Percentiles rank a stretch among this genome's conserved stretches.
These are phyloP conservation scores for Aurifilum marmelostoma DNA, from an alignment of 2,329 filamentous ascomycete species.

Conservation along the genomic window DNA sequence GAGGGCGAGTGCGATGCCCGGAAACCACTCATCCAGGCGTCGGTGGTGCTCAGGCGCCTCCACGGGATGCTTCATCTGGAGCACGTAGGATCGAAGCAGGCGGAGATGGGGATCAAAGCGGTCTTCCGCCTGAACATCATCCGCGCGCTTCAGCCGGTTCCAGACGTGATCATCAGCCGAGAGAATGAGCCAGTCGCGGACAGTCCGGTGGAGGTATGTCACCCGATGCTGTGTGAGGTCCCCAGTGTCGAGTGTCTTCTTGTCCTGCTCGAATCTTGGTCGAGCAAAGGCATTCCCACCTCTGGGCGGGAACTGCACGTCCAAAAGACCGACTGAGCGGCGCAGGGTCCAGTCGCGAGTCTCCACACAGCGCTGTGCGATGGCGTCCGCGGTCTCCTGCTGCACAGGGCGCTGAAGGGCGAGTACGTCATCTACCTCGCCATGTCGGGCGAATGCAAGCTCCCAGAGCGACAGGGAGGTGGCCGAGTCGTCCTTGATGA, in stretches of 20 bases:
- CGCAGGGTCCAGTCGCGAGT: constrained; percentile 17
- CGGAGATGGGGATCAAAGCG: constrained; percentile 39
- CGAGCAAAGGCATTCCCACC: constrained; percentile 3
- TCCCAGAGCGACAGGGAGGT: constrained; percentile 40
- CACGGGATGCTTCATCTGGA: constrained; percentile 40
- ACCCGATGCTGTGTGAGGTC: constrained; percentile 32
- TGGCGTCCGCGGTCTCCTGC: constrained; percentile 32
- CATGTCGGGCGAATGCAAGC: constrained; percentile 36
- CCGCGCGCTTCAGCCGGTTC: constrained; percentile 22
- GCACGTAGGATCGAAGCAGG: constrained; percentile 39
- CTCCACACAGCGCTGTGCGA: constrained; percentile 18
- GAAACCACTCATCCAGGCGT: constrained; percentile 44
- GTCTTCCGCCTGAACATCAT: not conserved
- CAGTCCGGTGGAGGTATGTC: constrained; percentile 41
- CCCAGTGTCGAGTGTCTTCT: constrained; percentile 6
- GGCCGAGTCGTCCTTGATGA: constrained; percentile 39
- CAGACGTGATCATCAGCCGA: constrained; percentile 30
- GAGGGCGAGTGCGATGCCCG: constrained; percentile 42
- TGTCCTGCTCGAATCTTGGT: constrained; percentile 2
- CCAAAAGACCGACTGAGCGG: constrained; percentile 20
- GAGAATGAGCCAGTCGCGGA: constrained; percentile 40
- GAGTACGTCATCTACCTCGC: constrained; percentile 30
- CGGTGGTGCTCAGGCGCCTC: constrained; percentile 43
- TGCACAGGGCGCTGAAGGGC: constrained; percentile 30
- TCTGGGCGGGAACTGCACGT: constrained; percentile 8